Percentiles rank a stretch among this genome's conserved stretches.
Conservation (phyloP, 2,329 filamentous ascomycete species). For the Colletotrichum zoysiae region DNA sequence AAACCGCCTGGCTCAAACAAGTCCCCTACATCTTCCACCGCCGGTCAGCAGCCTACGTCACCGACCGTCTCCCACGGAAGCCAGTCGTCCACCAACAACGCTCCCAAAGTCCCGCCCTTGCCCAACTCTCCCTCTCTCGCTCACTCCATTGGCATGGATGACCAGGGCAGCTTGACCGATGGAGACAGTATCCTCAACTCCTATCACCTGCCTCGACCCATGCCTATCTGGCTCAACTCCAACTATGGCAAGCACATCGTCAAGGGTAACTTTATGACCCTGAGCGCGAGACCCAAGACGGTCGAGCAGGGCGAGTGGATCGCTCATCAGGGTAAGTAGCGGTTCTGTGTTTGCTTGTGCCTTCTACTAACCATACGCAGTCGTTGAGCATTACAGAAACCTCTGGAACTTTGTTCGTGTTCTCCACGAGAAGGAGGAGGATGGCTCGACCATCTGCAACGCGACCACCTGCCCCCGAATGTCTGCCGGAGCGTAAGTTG, state of each 20-base stretch:
- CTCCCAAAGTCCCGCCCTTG: slow-evolving; percentile 71
- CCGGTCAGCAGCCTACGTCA: slow-evolving; percentile 63
- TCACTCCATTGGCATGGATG: slow-evolving; percentile 77
- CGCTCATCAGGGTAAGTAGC: slow-evolving; percentile 84
- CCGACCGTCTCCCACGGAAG: slow-evolving; percentile 62
- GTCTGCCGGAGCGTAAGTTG: slow-evolving; percentile 91
- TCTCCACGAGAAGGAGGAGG: slow-evolving; percentile 86
- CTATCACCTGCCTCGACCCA: slow-evolving; percentile 74
- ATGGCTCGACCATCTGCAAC: slow-evolving; percentile 85
- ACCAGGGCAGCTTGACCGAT: slow-evolving; percentile 62
- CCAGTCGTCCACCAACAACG: slow-evolving; percentile 64
- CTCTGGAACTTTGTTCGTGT: slow-evolving; percentile 91
- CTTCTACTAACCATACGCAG: slow-evolving; percentile 57
- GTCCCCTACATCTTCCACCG: slow-evolving; percentile 63
- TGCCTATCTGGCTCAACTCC: slow-evolving; percentile 81
- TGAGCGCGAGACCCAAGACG: slow-evolving; percentile 92
- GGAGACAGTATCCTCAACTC: slow-evolving; percentile 68
- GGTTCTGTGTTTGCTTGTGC: neutral
- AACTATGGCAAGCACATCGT: slow-evolving; percentile 87
- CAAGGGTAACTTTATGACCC: slow-evolving; percentile 96
- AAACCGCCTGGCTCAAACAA: slow-evolving; percentile 65
- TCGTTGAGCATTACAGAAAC: slow-evolving; percentile 92
- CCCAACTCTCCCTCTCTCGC: slow-evolving; percentile 74
- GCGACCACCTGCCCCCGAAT: slow-evolving; percentile 86
- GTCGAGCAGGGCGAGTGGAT: slow-evolving; percentile 97